Percentiles rank a stretch among this genome's conserved stretches.
These are phyloP conservation scores for Psidium friedrichsthalianum DNA, from an alignment of 345 rosid genomes.

Conservation along the genomic window DNA sequence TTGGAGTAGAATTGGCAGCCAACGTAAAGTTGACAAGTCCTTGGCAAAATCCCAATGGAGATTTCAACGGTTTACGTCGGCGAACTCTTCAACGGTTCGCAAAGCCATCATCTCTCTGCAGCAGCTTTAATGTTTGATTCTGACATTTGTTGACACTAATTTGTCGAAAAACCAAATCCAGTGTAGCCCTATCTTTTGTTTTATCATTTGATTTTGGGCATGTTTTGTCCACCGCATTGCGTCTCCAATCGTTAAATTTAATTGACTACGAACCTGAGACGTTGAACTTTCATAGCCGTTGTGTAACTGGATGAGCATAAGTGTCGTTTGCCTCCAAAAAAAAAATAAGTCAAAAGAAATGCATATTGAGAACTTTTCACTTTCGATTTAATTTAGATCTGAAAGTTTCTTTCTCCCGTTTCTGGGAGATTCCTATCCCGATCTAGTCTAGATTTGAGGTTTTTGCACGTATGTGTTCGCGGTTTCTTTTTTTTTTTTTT, in stretches of 20 bases:
- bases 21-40: no score
- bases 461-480: no score
- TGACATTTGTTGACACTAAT: neutral
- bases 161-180: neutral
- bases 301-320: neutral
- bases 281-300: neutral
- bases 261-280: neutral
- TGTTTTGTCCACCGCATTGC: neutral
- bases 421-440: no score
- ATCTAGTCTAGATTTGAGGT: no score
- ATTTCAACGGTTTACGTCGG: neutral
- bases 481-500: no score
- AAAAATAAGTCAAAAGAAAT: neutral
- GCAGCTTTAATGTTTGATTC: neutral
- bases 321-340: neutral
- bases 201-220: neutral
- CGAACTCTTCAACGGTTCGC: neutral
- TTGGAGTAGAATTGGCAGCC: no score
- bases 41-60: neutral
- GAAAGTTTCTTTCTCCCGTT: no score
- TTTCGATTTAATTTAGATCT: no score
- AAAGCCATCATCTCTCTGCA: neutral
- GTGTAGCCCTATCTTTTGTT: neutral
- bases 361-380: neutral
- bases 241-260: neutral